Percentiles rank a stretch among this genome's conserved stretches.
Evolutionary conservation across 805 yeast species (phyloP).

Genomic region (Lachancea quebecensis): DNA sequence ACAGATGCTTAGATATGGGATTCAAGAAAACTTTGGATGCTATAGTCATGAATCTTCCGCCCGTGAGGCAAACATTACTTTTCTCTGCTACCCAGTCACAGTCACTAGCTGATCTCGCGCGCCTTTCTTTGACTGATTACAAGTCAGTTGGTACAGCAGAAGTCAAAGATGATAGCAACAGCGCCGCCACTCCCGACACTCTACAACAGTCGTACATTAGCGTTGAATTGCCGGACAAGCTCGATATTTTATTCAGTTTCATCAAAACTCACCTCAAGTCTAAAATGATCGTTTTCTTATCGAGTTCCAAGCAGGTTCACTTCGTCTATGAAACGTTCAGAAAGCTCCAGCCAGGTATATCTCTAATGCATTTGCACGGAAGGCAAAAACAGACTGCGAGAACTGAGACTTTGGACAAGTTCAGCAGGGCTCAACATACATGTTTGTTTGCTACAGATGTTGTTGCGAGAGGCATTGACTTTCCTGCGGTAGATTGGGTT

Average conservation of each 20-base stretch:
- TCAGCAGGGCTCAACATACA: constrained; percentile 69
- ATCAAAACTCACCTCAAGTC: constrained; percentile 73
- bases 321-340: constrained; percentile 82
- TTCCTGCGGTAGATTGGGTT: constrained; percentile 95
- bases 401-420: constrained; percentile 72
- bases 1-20: constrained; percentile 89
- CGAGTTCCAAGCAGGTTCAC: constrained; percentile 88
- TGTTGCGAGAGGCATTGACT: constrained; percentile 87
- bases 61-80: constrained; percentile 72
- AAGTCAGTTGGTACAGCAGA: constrained; percentile 41
- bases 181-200: constrained; percentile 69
- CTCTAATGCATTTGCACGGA: constrained; percentile 78
- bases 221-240: constrained; percentile 68
- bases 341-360: constrained; percentile 86
- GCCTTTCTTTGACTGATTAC: constrained; percentile 46
- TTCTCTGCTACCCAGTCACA: constrained; percentile 90
- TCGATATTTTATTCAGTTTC: constrained; percentile 81
- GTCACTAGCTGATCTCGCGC: constrained; percentile 71
- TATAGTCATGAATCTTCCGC: constrained; percentile 69
- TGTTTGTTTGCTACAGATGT: constrained; percentile 87
- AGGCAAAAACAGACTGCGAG: constrained; percentile 87
- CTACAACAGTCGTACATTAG: constrained; percentile 78
- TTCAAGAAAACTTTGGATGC: constrained; percentile 77
- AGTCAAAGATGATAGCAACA: constrained; percentile 47
- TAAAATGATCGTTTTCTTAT: constrained; percentile 75